Evolutionary conservation across 257 asterid species (phyloP), one percentile per base, ranked within the genome.

Genomic region (Scutellaria galericulata): DNA sequence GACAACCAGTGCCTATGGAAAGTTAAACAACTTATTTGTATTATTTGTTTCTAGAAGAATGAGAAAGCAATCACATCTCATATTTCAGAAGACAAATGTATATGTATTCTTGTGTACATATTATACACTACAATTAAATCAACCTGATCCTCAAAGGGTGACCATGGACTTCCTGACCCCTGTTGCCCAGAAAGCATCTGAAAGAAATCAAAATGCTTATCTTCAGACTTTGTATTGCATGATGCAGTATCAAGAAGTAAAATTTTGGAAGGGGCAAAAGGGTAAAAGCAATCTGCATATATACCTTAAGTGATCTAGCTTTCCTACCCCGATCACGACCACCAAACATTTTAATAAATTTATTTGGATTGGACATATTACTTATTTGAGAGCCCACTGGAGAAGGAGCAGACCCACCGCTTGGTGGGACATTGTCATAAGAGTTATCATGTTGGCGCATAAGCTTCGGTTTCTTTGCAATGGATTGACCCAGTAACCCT

Each of bases 81-180:
- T 57, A 46, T 24, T 66, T 57, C 71, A 57, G 14, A 59, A 64
- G 58, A 55, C 12, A 71, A 39, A 9, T 2, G 42, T 57, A 40
- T 54, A 9, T 31, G 54, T 20, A 46, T 6, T 65, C 51, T 62
- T 66, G 72, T 39, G 46, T 7, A 56, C 70, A 75, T 12, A 27
- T 58, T 68, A 58, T 50, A 41, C n/a, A 74, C 57, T 58, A 72
- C 27, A 64, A 53, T 51, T 31, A 77, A 68, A 64, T 73, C 55
- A 75, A 88, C 99, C 96, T 94, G 97, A 41, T 92, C 98, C 85
- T 95, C 99, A 24, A 92, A 95, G 73, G 80, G 84, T 64, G 97
- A 82, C 98, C 98, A 95, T 2, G 85, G 83, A 83, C 89, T 82
- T 80, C 96, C 95, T 51, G 96, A 82, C 63, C 93, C 90, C 41